Percentiles rank a stretch among this genome's conserved stretches.
These are phyloP conservation scores for Sporothrix globosa DNA, from an alignment of 2,329 filamentous ascomycete species.

Conservation along the genomic window DNA sequence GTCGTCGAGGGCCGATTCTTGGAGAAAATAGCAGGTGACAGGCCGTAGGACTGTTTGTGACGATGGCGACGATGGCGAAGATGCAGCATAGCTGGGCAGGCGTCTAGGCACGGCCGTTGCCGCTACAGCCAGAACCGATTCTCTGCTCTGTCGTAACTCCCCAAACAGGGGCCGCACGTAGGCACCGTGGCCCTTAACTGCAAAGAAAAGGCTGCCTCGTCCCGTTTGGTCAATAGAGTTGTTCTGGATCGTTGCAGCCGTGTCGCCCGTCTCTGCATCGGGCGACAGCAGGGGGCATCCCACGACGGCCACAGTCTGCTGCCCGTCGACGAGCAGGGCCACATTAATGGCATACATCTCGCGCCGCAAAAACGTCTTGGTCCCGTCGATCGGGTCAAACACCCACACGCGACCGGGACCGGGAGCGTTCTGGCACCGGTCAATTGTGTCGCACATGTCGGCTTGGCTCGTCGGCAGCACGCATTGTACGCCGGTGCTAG, in stretches of 20 bases:
- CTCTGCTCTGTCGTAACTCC: background rate
- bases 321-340: constrained; percentile 55
- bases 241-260: constrained; percentile 51
- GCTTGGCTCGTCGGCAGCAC: constrained; percentile 38
- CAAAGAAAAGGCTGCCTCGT: constrained; percentile 56
- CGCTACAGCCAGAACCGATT: constrained; percentile 41
- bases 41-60: constrained; percentile 43
- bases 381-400: constrained; percentile 65
- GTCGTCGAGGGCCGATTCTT: constrained; percentile 54
- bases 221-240: constrained; percentile 49
- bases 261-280: constrained; percentile 49
- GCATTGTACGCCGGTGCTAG: background rate
- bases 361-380: constrained; percentile 58
- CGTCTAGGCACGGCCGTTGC: constrained; percentile 39
- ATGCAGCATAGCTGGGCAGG: constrained; percentile 23
- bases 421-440: constrained; percentile 51
- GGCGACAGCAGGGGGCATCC: constrained; percentile 49
- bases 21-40: constrained; percentile 53
- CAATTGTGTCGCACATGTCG: constrained; percentile 57
- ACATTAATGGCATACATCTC: constrained; percentile 63
- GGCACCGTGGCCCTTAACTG: constrained; percentile 53
- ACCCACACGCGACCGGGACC: constrained; percentile 56
- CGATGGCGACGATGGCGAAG: background rate
- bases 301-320: constrained; percentile 55
- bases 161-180: constrained; percentile 49